Percentiles rank a stretch among this genome's conserved stretches.
Conservation (phyloP, 495 filamentous ascomycete species). For the Xylaria curta region DNA sequence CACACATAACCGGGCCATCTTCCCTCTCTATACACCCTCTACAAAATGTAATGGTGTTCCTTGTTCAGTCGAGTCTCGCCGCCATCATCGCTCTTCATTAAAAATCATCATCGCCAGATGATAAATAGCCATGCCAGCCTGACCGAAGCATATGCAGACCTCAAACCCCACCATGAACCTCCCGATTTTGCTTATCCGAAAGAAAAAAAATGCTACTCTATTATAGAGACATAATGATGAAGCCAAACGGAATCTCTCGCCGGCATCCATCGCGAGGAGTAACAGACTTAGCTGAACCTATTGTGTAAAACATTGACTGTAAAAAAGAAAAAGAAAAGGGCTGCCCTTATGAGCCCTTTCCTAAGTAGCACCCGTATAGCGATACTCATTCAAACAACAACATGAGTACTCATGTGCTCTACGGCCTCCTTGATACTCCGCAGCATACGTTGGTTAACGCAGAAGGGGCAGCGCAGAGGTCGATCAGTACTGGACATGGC, state of each 20-base stretch:
- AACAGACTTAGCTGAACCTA: not conserved
- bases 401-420: conserved; percentile 65
- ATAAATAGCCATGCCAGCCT: conserved; percentile 1
- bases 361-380: not conserved
- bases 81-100: conserved; percentile 26
- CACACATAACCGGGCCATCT: not conserved
- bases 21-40: not conserved
- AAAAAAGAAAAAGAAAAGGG: too few relatives aligned
- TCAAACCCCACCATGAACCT: conserved; percentile 1
- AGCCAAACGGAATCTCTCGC: not conserved
- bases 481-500: conserved; percentile 52
- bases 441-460: conserved; percentile 63
- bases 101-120: not conserved
- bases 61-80: not conserved
- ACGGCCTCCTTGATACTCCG: conserved; percentile 63
- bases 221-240: conserved; percentile 2
- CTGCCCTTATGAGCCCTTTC: not conserved
- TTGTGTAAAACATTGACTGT: not conserved
- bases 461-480: conserved; percentile 62
- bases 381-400: conserved; percentile 49
- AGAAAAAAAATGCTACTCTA: not conserved
- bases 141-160: not conserved
- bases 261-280: not conserved
- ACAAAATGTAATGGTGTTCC: not conserved
- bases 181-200: not conserved